Evolutionary conservation across 345 rosid species (phyloP), one percentile per base, ranked within the genome.

Genomic region (Arabidopsis arenosa): DNA sequence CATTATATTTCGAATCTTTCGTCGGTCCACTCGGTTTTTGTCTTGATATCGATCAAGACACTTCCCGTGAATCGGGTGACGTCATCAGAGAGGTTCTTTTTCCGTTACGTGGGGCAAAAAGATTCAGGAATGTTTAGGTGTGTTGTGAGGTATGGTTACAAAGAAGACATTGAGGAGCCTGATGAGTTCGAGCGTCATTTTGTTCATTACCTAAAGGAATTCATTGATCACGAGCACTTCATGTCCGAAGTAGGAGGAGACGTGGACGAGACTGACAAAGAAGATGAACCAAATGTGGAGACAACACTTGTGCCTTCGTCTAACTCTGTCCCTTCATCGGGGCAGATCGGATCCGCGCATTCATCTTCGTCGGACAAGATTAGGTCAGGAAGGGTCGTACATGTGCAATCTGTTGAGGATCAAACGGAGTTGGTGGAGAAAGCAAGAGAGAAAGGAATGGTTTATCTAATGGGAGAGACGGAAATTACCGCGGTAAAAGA

Each of bases 61-160:
- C 58, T 93, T 26, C 96, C 96, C 0, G 80, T 91, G 5, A 85
- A 81, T 65, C 86, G 72, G 9, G 89, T 93, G 1, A 43, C 78
- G 0, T 14, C 52, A 0, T 81, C 85, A 37, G 93, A 91, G 77
- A 77, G 97, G 2, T 93, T 91, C 79, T 72, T 86, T 54, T 89
- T 93, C 70, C 86, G 91, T 15, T 86, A 80, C 26, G 85, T 90
- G 1, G 88, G 81, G 63, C 97, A 97, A 0, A 80, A 61, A 37
- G 90, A 87, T 54, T 72, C 74, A 33, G 75, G 87, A 5, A 85
- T 93, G 84, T 88, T 91, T 72, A 78, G 94, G 2, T 91, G 97
- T 30, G 85, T 91, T 0, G 96, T 86, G 9, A 85, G 98, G 73
- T 89, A 86, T 58, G 96, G 91, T 3, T 87, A 93, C 55, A 79